Percentiles rank a stretch among this genome's conserved stretches.
Evolutionary conservation across 140 eudicot species (phyloP).

Genomic region (Anethum foeniculum): DNA sequence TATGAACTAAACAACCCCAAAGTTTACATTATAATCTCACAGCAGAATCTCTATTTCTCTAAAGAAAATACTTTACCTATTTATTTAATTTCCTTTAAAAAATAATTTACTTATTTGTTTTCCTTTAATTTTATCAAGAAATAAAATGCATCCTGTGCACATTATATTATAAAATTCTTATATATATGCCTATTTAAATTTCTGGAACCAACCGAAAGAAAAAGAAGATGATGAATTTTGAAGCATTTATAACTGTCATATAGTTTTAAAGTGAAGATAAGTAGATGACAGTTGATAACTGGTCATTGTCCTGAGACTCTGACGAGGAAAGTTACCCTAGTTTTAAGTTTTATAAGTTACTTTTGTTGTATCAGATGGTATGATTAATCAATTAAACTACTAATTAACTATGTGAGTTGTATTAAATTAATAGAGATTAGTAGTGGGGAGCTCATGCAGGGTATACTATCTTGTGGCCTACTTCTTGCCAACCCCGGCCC

Average conservation of each 20-base stretch:
- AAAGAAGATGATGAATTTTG: not conserved
- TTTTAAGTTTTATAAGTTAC: not conserved
- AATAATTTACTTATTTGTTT: not conserved
- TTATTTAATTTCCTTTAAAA: too few species aligned
- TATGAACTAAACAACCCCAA: too few species aligned
- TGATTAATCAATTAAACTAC: not conserved
- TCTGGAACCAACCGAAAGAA: not conserved
- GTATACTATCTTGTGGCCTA: not conserved
- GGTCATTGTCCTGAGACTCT: not conserved
- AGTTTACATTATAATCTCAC: too few species aligned
- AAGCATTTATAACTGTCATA: not conserved
- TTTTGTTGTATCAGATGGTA: not conserved
- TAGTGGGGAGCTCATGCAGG: constrained; percentile 15
- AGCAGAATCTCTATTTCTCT: too few species aligned
- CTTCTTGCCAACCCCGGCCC: not conserved
- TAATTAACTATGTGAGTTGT: not conserved
- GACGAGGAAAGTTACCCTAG: not conserved
- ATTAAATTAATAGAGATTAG: not conserved
- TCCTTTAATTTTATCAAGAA: too few species aligned
- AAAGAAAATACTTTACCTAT: too few species aligned
- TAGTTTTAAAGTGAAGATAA: not conserved
- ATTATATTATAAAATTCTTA: too few species aligned
- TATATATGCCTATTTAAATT: too few species aligned
- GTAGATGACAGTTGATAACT: not conserved
- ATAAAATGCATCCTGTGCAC: too few species aligned